Conservation (phyloP, 2,329 filamentous ascomycete species). For the Aspergillus bombycis region DNA sequence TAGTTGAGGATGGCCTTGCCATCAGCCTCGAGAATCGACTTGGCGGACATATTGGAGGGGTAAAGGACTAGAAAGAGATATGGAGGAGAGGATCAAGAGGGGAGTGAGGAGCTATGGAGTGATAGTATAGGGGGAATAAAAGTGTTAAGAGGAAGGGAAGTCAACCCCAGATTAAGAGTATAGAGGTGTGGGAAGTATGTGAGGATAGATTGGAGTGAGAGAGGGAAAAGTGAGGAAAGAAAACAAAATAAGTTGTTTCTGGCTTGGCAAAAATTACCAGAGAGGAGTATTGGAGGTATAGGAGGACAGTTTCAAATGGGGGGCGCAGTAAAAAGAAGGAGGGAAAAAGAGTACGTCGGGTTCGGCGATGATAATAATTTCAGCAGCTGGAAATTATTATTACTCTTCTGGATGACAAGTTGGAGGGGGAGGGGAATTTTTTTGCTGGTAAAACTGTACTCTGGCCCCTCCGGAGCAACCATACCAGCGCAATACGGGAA, state of each 20-base stretch:
- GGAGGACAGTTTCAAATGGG: slow-evolving; percentile 9
- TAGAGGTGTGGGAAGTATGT: slow-evolving; percentile 9
- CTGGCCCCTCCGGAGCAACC: neutral
- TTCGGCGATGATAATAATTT: slow-evolving; percentile 7
- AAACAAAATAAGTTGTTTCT: slow-evolving; percentile 17
- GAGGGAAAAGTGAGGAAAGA: slow-evolving; percentile 17
- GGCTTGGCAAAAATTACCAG: slow-evolving; percentile 15
- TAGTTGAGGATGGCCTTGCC: slow-evolving; percentile 99
- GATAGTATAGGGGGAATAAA: slow-evolving; percentile 9
- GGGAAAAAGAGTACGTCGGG: slow-evolving; percentile 1
- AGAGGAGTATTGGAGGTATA: slow-evolving; percentile 20
- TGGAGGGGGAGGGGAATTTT: slow-evolving; percentile 11
- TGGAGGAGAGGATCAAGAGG: slow-evolving; percentile 11
- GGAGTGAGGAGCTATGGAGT: neutral
- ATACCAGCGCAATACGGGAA: neutral
- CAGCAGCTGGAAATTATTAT: slow-evolving; percentile 4
- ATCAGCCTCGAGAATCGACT: slow-evolving; percentile 97
- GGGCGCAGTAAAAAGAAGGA: slow-evolving; percentile 5
- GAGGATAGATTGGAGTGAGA: slow-evolving; percentile 11
- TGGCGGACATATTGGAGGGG: slow-evolving; percentile 73
- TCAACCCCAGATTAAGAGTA: slow-evolving; percentile 20
- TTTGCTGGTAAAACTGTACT: slow-evolving; percentile 1
- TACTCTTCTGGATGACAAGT: slow-evolving; percentile 1
- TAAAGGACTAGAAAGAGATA: slow-evolving; percentile 6
- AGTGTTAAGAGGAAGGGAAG: slow-evolving; percentile 14